Base-by-base conservation (phyloP, 108 stramenopile genomes). In the Cyclotella cryptica region DNA sequence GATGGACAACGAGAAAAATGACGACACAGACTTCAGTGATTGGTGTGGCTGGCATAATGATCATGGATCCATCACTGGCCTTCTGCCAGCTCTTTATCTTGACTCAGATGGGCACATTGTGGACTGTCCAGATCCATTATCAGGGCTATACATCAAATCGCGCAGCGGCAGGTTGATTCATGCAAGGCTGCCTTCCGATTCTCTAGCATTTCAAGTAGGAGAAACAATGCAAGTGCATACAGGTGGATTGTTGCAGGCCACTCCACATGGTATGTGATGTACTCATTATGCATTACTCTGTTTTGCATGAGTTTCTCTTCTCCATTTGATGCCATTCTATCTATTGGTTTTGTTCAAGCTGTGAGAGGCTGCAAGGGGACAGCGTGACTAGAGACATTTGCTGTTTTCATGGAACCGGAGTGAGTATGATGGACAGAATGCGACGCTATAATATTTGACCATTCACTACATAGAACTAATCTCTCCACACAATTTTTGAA, bases 11-110 rank as follows among this genome's bases (percentile, higher is more conserved):
- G 35, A 57, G 46, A 42, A 30, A n/a, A 55, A 19, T 29, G 70
- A 65, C 19, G 73, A 39, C 22, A 62, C 43, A 7, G 45, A 75
- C 35, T 87, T 86, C 40, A 84, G 78, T 42, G 69, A 82, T 65
- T 99, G 98, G 98, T 99, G 98, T 71, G 97, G 98, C 51, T 98
- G 96, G 97, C 89, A 90, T 64, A 92, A 88, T 19, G 92, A 92
- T 69, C 89, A 90, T 51, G 94, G 96, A n/a, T 93, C 90, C 15
- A 74, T 99, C 21, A 99, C 98, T 28, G 96, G 94, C 11, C 79
- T 97, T 19, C 53, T 93, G 3, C 89, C 93, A 21, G 95, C 93
- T 13, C 79, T 97, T 81, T 92, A 92, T 67, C 58, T 93, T 21
- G 86, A 91, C 68, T 69, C 21, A 24, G 61, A 79, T 18, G 88